Base-by-base conservation (phyloP, 2,329 filamentous ascomycete genomes). In the Simplicillium aogashimaense region DNA sequence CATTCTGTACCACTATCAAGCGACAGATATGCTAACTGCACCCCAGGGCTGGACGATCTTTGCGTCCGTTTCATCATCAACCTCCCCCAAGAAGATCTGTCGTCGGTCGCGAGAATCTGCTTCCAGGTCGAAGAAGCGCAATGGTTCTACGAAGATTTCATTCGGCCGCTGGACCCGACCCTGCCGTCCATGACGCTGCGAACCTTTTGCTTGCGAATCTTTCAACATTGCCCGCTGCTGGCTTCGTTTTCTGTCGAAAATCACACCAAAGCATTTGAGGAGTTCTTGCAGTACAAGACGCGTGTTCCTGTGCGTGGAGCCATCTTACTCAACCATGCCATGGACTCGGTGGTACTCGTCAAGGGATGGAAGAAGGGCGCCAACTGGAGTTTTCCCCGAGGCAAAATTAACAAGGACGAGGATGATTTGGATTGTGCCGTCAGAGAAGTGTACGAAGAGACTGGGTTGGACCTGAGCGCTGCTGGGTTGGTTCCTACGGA, bases 61-160 rank as follows among this genome's bases (percentile, higher is more conserved):
- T 95, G 88, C 65, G 90, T 94, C 60, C 87, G 94, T 59, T 98
- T 98, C 66, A 90, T 98, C 58, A 87, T 97, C 63, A 97, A 98
- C 65, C 77, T 97, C 45, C 92, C 94, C 35, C 75, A 85, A 48
- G 87, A 92, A 63, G 92, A 98, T 63, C 76, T 97, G 36, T 80
- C 81, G 49, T 88, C 86, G 3, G 85, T 95, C 43, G 86, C 88
- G 58, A 83, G 92, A 57, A 92, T 98, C 64, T 97, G 90, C 66
- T 98, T 98, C 61, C 89, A 97, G 65, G 85, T 98, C 52, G 92
- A 98, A 64, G 94, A 98, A 65, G 92, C 92, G 53, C 94, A 98
- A 79, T 98, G 92, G 92, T 98, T 94, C 65, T 98, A 98, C 76
- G 92, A 98, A 70, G 92, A 98, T 64, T 98, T 98, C 59, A 87